A percentile compares a stretch with the other conserved stretches of the same genome.
Evolutionary conservation across 2,329 filamentous ascomycete species (phyloP).

Genomic region (Chrysosporium keratinophilum): DNA sequence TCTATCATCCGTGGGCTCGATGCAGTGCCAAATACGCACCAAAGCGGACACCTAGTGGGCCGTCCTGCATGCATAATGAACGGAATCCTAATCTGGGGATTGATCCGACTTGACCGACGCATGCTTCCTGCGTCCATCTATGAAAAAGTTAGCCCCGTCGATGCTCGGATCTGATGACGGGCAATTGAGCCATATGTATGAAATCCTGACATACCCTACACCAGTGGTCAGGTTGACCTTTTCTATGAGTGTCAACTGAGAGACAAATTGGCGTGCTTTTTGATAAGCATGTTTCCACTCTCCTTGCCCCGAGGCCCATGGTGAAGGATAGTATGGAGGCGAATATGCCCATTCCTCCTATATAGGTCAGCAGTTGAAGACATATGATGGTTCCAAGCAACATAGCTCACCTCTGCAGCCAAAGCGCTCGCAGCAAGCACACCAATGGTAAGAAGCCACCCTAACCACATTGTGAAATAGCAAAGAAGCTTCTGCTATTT

Average conservation of each 20-base stretch:
- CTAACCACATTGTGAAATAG: constrained; percentile 9
- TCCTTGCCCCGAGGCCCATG: constrained; percentile 69
- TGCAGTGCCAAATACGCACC: constrained; percentile 29
- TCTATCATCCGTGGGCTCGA: not conserved
- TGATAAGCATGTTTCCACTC: constrained; percentile 66
- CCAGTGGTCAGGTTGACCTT: constrained; percentile 95
- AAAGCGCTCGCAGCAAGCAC: constrained; percentile 1
- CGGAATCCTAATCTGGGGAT: constrained; percentile 49
- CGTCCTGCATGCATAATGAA: constrained; percentile 76
- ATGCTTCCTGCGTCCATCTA: constrained; percentile 59
- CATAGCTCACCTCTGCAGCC: constrained; percentile 5
- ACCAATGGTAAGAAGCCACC: constrained; percentile 2
- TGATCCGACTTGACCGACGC: constrained; percentile 59
- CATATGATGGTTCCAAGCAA: not conserved
- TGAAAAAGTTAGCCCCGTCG: not conserved
- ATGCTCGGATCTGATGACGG: not conserved
- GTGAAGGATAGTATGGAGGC: constrained; percentile 69
- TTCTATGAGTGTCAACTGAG: constrained; percentile 69
- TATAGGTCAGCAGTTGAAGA: not conserved
- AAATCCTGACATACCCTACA: constrained; percentile 52
- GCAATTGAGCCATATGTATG: not conserved
- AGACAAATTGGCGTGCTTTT: constrained; percentile 68
- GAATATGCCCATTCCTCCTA: constrained; percentile 31
- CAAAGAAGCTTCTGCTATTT: not conserved
- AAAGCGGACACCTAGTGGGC: constrained; percentile 67